Conservation (phyloP, 768 basidiomycete species). For the Amanita subjunquillea region DNA sequence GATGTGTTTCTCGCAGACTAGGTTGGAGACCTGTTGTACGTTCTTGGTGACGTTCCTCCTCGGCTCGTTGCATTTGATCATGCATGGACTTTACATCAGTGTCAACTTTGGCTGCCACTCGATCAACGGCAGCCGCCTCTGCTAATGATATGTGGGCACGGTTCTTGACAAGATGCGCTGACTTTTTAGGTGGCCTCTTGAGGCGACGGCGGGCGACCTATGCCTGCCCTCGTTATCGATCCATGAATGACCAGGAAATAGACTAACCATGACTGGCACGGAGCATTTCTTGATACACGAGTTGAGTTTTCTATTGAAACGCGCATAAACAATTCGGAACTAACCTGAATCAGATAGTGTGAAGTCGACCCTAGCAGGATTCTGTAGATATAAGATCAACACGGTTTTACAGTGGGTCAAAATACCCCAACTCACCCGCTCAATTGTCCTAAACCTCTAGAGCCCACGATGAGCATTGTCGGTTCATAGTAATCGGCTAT, state of each 20-base stretch:
- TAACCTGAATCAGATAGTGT: slow-evolving; percentile 82
- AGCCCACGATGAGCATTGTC: slow-evolving; percentile 90
- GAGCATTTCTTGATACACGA: slow-evolving; percentile 59
- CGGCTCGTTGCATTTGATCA: slow-evolving; percentile 64
- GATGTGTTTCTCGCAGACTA: slow-evolving; percentile 18
- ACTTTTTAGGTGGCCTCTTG: slow-evolving; percentile 74
- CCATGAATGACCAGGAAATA: not conserved
- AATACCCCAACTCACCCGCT: slow-evolving; percentile 49
- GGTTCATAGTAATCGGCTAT: slow-evolving; percentile 84
- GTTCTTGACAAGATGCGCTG: slow-evolving; percentile 73
- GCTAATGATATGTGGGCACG: slow-evolving; percentile 80
- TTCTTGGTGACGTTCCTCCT: slow-evolving; percentile 33
- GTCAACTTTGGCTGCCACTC: slow-evolving; percentile 79
- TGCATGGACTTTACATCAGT: slow-evolving; percentile 76
- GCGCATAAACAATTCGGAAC: slow-evolving; percentile 7
- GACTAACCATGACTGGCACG: slow-evolving; percentile 80
- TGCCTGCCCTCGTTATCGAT: not conserved
- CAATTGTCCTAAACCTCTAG: slow-evolving; percentile 79
- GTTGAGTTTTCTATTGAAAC: not conserved
- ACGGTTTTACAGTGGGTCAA: not conserved
- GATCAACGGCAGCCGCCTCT: slow-evolving; percentile 79
- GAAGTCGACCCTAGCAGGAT: slow-evolving; percentile 92
- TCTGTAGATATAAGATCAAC: slow-evolving; percentile 24
- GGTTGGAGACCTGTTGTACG: slow-evolving; percentile 22
- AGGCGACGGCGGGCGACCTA: slow-evolving; percentile 78